Evolutionary conservation across 2,329 filamentous ascomycete species (phyloP).

Genomic region (Alternaria infectoria): DNA sequence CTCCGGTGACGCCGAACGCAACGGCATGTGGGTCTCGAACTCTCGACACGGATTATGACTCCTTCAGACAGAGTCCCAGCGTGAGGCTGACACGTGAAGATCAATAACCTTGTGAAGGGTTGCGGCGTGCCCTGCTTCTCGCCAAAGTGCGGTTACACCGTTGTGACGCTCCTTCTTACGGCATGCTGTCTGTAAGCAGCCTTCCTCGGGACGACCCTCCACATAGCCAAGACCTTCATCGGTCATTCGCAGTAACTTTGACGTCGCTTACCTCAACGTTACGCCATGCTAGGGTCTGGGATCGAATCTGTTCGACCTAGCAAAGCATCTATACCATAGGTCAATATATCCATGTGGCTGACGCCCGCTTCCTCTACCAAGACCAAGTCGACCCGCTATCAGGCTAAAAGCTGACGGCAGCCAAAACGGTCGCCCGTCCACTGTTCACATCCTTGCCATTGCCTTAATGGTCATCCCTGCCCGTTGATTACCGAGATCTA

Average conservation of each 20-base stretch:
- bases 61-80: background rate
- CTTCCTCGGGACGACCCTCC: slow-evolving; percentile 37
- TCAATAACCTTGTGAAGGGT: background rate
- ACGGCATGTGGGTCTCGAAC: background rate
- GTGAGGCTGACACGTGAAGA: slow-evolving; percentile 10
- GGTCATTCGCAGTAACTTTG: slow-evolving; percentile 12
- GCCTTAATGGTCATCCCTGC: slow-evolving; percentile 21
- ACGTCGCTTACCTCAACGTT: slow-evolving; percentile 19
- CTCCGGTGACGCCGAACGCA: slow-evolving; percentile 14
- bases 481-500: slow-evolving; percentile 18
- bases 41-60: background rate
- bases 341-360: slow-evolving; percentile 31
- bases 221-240: slow-evolving; percentile 12
- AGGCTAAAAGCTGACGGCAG: slow-evolving; percentile 31
- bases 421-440: slow-evolving; percentile 30
- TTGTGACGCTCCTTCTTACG: background rate
- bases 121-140: background rate
- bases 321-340: slow-evolving; percentile 24
- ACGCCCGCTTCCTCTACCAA: slow-evolving; percentile 26
- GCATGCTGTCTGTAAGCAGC: slow-evolving; percentile 32
- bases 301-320: slow-evolving; percentile 19
- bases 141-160: background rate
- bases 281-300: slow-evolving; percentile 18
- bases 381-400: slow-evolving; percentile 23
- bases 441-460: slow-evolving; percentile 23